Percentiles rank a stretch among this genome's conserved stretches.
Conservation (phyloP, 2,329 filamentous ascomycete genomes). For the Ceratocystis diversiconidia region DNA sequence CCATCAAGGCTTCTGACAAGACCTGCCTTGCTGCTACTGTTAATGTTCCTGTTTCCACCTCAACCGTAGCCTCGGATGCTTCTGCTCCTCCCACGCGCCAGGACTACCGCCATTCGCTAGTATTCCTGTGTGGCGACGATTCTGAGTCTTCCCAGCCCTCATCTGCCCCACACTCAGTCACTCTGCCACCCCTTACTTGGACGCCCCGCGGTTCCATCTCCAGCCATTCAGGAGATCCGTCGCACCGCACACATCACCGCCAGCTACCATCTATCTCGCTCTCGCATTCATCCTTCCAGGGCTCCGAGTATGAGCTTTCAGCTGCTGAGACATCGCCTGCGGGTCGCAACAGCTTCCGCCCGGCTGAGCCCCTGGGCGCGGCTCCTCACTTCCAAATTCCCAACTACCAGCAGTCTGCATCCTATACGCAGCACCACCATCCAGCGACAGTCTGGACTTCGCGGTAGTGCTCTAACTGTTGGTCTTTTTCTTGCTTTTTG, state of each 20-base stretch:
- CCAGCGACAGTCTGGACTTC: neutral
- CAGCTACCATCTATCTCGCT: neutral
- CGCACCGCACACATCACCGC: neutral
- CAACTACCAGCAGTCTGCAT: neutral
- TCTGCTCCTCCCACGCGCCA: neutral
- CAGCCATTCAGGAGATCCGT: neutral
- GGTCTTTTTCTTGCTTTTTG: neutral
- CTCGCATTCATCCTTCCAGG: neutral
- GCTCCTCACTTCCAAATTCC: neutral
- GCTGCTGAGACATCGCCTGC: neutral
- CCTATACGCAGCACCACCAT: neutral
- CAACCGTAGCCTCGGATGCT: neutral
- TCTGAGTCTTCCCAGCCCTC: neutral
- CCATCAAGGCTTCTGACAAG: too few relatives aligned
- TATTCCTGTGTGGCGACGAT: neutral
- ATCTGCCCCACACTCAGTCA: neutral
- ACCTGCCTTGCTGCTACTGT: neutral
- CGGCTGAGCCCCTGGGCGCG: neutral
- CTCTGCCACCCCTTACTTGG: neutral
- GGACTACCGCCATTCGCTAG: slow-evolving; percentile 2
- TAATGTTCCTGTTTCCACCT: neutral
- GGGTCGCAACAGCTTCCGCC: neutral
- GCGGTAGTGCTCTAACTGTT: neutral
- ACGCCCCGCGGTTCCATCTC: neutral
- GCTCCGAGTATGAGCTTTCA: neutral